Percentiles rank a stretch among this genome's conserved stretches.
Evolutionary conservation across 805 yeast species (phyloP).

Genomic region (Cyberlindnera maritima): DNA sequence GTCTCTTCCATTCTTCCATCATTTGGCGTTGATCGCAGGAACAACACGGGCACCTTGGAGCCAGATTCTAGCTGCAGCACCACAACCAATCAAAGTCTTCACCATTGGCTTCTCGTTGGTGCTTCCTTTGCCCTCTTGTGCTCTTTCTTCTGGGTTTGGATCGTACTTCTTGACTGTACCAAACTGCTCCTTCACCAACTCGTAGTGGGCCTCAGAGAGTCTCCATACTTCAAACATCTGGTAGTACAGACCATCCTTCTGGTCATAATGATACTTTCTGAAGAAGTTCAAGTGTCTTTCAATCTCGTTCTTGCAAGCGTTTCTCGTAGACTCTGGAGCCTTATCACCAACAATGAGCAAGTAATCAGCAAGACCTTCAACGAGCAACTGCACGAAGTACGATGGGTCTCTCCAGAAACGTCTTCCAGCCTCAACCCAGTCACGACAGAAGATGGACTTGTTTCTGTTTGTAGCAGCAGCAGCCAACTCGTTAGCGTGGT

Average conservation of each 20-base stretch:
- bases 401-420: slow-evolving; percentile 66
- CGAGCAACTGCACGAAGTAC: slow-evolving; percentile 59
- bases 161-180: slow-evolving; percentile 52
- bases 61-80: slow-evolving; percentile 66
- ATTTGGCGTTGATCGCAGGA: neutral
- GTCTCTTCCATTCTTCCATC: too few relatives aligned
- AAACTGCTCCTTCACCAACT: slow-evolving; percentile 49
- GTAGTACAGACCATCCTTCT: slow-evolving; percentile 55
- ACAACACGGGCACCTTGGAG: slow-evolving; percentile 61
- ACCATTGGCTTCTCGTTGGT: slow-evolving; percentile 36
- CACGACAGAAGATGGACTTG: slow-evolving; percentile 60
- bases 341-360: slow-evolving; percentile 44
- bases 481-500: slow-evolving; percentile 35
- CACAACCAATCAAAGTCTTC: slow-evolving; percentile 59
- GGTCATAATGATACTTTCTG: slow-evolving; percentile 54
- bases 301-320: slow-evolving; percentile 38
- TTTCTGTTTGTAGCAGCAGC: slow-evolving; percentile 57
- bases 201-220: slow-evolving; percentile 48
- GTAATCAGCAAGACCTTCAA: slow-evolving; percentile 70
- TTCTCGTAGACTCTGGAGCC: slow-evolving; percentile 33
- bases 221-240: slow-evolving; percentile 57
- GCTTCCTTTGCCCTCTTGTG: slow-evolving; percentile 36
- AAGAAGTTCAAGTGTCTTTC: slow-evolving; percentile 55
- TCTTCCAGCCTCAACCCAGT: slow-evolving; percentile 41
- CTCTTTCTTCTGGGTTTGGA: slow-evolving; percentile 51